phyloP scores from a whole-genome alignment of 192 early-diverging fungal species.

The Coemansia sp. region DNA sequence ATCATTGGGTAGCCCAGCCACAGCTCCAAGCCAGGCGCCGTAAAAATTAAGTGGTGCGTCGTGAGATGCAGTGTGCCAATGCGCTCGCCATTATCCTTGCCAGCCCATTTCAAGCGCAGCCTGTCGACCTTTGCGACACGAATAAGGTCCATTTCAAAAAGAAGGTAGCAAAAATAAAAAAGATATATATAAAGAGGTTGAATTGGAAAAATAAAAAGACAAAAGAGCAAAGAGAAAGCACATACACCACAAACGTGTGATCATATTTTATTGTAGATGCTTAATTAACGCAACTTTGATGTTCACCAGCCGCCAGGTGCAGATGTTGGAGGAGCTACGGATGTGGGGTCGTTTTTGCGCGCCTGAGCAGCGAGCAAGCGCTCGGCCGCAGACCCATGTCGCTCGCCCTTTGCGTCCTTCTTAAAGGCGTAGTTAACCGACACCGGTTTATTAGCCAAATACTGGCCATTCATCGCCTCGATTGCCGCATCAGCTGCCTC shows the following conservation, averaged over 20 bases:
- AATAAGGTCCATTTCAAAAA: constrained; percentile 38
- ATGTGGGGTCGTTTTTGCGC: constrained; percentile 66
- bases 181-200: neutral
- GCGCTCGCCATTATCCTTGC: constrained; percentile 13
- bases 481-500: constrained; percentile 96
- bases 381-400: constrained; percentile 94
- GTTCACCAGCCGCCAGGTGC: neutral
- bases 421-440: constrained; percentile 93
- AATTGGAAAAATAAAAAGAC: constrained; percentile 4
- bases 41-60: constrained; percentile 79
- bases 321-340: neutral
- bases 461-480: constrained; percentile 98
- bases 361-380: constrained; percentile 90
- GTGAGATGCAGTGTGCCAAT: constrained; percentile 71
- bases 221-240: constrained; percentile 1
- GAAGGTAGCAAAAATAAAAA: neutral
- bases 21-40: constrained; percentile 59
- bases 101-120: constrained; percentile 39
- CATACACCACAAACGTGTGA: neutral
- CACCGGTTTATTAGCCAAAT: constrained; percentile 91
- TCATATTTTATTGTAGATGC: neutral
- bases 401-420: constrained; percentile 97
- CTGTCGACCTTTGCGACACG: constrained; percentile 35
- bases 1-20: constrained; percentile 87
- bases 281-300: constrained; percentile 4